Evolutionary conservation across 257 asterid species (phyloP).

Genomic region (Salvia splendens): DNA sequence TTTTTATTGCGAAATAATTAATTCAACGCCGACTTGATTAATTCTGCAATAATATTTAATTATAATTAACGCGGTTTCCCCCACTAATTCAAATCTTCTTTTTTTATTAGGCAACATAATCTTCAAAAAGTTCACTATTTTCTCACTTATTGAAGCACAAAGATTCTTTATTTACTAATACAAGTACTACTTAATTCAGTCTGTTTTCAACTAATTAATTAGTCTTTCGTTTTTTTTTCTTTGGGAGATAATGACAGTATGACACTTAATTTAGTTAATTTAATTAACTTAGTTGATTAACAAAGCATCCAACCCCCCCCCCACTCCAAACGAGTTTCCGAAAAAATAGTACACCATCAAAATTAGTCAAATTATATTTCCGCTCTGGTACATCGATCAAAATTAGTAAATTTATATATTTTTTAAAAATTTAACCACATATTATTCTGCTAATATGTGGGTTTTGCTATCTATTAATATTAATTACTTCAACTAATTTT

Average conservation of each 20-base stretch:
- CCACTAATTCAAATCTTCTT: constrained; percentile 1
- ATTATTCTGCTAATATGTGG: no score
- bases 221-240: background rate
- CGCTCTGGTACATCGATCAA: no score
- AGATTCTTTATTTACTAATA: background rate
- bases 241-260: background rate
- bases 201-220: background rate
- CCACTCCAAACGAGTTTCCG: no score
- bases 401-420: no score
- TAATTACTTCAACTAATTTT: no score
- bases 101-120: constrained; percentile 7
- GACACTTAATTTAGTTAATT: no score
- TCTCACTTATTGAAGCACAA: background rate
- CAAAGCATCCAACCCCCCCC: background rate
- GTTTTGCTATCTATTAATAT: no score
- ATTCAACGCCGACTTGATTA: constrained; percentile 7
- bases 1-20: background rate
- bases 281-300: background rate
- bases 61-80: constrained; percentile 24
- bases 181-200: background rate
- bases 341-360: no score
- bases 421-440: no score
- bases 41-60: background rate
- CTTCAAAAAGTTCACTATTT: background rate
- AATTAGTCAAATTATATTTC: no score